Evolutionary conservation across 805 yeast genomes (phyloP), one percentile per base, ranked within the genome.

Genomic region (Nakazawaea anatomiae): DNA sequence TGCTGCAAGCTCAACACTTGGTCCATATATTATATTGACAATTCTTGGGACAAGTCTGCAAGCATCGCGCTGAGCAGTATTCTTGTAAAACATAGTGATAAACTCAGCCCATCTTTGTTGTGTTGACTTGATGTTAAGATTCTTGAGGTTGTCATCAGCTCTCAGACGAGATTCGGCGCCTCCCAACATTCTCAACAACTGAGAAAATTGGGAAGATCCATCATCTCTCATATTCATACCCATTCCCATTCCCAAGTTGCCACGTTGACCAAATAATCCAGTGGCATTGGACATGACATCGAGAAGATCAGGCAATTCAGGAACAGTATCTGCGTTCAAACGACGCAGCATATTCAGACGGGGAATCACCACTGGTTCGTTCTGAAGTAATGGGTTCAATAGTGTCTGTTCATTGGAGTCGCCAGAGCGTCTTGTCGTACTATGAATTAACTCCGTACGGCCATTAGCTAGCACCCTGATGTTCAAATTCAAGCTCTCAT

Each of bases 71-170:
- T 69, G 68, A 11, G 64, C 65, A 32, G 61, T 62, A 32, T 70
- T 73, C n/a, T 72, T 75, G 56, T 75, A 75, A 54, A 80, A 78
- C 66, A 80, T 69, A 14, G 73, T 68, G 38, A 76, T 67, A 6
- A 78, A 73, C 42, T 85, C 87, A 39, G 67, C 67, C 94, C 96
- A 89, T 56, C 96, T 74, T 46, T 82, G 83, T 11, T 70, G 65
- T 0, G 94, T 82, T 0, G 87, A 76, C 31, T 44, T 54, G 32
- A 55, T 30, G 36, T 31, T 40, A 7, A 48, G 40, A 30, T 48
- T 48, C 36, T 31, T 52, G 40, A 47, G 42, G 31, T 51, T 43
- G 18, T 46, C 50, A 31, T 51, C 44, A 9, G 35, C 11, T n/a
- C 40, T 42, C 39, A 31, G 30, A 29, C 41, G 36, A 4, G 47